Base-by-base conservation (phyloP, 176 grass and related monocot species). In the Metroxylon sagu region DNA sequence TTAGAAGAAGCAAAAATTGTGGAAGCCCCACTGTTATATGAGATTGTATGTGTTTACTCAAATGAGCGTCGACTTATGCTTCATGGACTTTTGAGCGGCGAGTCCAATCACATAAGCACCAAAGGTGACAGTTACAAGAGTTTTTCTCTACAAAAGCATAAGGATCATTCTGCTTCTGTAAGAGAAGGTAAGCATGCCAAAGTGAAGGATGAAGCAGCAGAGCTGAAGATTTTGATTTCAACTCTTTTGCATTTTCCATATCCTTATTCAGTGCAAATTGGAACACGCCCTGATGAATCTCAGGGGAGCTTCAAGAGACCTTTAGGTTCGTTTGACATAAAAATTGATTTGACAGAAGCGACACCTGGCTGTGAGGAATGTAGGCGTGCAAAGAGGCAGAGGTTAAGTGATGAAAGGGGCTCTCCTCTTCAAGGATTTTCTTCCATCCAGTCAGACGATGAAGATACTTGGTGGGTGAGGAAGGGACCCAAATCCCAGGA, bases 391-490 rank as follows among this genome's bases (percentile, higher is more conserved):
- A 93, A 86, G 76, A 74, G 56, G 69, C 85, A 89, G 69, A 98
- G 86, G 56, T 57, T 83, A 59, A 17, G 18, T 31, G 94, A 88
- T 64, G 85, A 83, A 16, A 54, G 67, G 1, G 50, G 25, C 66
- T 78, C 88, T 74, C 59, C 72, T 68, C 70, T 85, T 35, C 86
- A 90, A 71, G 83, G 60, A 4, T 59, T 82, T 49, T 76, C 77
- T 65, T 87, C 71, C 54, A 76, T 74, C 77, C 71, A 84, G 57
- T 87, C 84, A 59, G 88, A 93, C 1, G 84, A 92, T 63, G 94
- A 98, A 71, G 94, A 93, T 83, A 88, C 68, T 75, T 98, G 94
- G 94, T 98, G 94, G 94, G 61, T 84, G 60, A 89, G 71, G 74
- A 98, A 93, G 78, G 88, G 88, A 43, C 67, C 79, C 4, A 83